Conservation (phyloP, 176 grass and related monocot species). For the Hyparrhenia diplandra region DNA sequence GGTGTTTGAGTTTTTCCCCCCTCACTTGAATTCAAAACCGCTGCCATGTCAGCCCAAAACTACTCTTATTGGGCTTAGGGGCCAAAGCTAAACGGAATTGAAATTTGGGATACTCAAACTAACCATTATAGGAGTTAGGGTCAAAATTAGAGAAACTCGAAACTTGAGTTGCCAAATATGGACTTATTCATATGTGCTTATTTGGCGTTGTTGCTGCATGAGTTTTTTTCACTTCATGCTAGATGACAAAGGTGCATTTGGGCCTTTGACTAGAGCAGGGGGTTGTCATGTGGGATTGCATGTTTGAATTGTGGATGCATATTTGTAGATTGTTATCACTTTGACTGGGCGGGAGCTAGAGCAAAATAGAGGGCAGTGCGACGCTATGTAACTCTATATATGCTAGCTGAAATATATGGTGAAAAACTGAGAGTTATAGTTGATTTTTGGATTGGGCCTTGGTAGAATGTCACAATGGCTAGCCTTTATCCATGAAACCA, state of each 20-base stretch:
- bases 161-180: neutral
- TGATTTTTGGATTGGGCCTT: neutral
- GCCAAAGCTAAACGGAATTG: neutral
- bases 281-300: neutral
- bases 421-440: neutral
- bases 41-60: too few species aligned
- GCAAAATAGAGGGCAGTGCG: neutral
- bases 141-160: neutral
- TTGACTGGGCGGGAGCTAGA: neutral
- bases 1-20: too few species aligned
- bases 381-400: neutral
- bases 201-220: neutral
- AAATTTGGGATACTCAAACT: neutral
- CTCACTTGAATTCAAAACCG: too few species aligned
- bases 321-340: neutral
- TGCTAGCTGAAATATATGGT: neutral
- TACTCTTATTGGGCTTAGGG: too few species aligned
- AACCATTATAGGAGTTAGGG: neutral
- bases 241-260: neutral
- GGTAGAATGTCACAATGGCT: too few species aligned
- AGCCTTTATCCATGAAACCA: too few species aligned
- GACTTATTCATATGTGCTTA: neutral
- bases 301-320: neutral
- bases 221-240: neutral
- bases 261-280: neutral